Conservation (phyloP, 805 yeast species). For the Candida lessepsii region DNA sequence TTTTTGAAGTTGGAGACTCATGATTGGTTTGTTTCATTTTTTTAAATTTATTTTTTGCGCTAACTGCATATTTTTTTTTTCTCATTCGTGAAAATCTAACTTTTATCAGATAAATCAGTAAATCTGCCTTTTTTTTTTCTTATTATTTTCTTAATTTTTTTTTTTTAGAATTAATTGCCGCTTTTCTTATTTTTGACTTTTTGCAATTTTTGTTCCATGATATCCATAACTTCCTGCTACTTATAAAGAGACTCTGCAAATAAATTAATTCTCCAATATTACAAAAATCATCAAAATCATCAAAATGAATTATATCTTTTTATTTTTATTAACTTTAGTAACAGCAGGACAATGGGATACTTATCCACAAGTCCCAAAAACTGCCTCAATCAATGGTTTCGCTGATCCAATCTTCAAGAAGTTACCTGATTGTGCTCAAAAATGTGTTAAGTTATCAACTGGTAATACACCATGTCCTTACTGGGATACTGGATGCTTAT, state of each 20-base stretch:
- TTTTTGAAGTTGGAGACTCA: not conserved
- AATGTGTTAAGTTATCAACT: constrained; percentile 38
- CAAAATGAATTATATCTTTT: constrained; percentile 10
- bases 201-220: not conserved
- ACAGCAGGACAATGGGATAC: constrained; percentile 38
- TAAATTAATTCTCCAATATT: too few species aligned
- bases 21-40: not conserved
- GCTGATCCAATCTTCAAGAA: constrained; percentile 42
- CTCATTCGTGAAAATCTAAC: not conserved
- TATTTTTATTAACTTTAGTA: constrained; percentile 12
- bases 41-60: constrained; percentile 1
- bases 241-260: too few species aligned
- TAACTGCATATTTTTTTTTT: constrained; percentile 1
- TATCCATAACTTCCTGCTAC: too few species aligned
- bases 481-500: constrained; percentile 53
- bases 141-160: not conserved
- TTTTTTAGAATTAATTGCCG: too few species aligned
- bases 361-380: constrained; percentile 46
- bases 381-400: constrained; percentile 48
- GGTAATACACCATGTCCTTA: constrained; percentile 50
- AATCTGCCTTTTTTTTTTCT: constrained; percentile 1
- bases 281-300: not conserved
- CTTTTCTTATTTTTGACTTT: not conserved
- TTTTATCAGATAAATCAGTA: constrained; percentile 11
- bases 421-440: constrained; percentile 43